Evolutionary conservation across 1,139 yeast species (phyloP), one percentile per base, ranked within the genome.

Genomic region (Sugiyamaella castrensis): DNA sequence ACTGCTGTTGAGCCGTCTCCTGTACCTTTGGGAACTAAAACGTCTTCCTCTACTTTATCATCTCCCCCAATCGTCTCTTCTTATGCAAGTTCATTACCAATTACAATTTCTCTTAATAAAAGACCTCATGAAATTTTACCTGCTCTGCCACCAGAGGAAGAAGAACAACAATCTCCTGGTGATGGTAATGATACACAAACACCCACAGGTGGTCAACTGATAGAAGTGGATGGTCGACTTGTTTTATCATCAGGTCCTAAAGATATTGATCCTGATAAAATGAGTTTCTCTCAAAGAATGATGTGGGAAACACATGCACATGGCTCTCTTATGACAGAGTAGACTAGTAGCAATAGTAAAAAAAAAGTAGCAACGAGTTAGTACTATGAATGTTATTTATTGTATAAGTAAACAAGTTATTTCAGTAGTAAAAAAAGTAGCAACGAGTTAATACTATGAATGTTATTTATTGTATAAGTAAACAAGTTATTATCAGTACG

Each of bases 201-300:
- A n/a, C n/a, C n/a, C n/a, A n/a, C n/a, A n/a, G 11, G n/a, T 11
- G 16, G 24, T 9, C 41, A 38, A 24, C 41, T 41, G 15, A 28
- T 41, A 11, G 45, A 41, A 27, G 35, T 41, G 8, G 45, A 41
- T 15, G 45, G 45, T 24, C 33, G 35, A 34, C 29, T 15, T 27
- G 12, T 40, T 11, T 24, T 41, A n/a, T 33, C 38, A 6, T 39
- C 45, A 3, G 26, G 32, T 9, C 47, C 40, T 19, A 40, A 43
- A 16, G 53, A 48, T 27, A 36, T 54, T 13, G 60, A 61, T 36
- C 65, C 64, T 1, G 57, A 57, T 13, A 50, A 50, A 16, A 63
- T 64, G 67, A 62, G 66, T 40, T 64, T 64, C 47, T 57, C 64
- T 27, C 66, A 63, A 49, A 60, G 68, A 8, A 57, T 64, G 63